Evolutionary conservation across 805 yeast species (phyloP).

Genomic region (Pichia phayaonensis): DNA sequence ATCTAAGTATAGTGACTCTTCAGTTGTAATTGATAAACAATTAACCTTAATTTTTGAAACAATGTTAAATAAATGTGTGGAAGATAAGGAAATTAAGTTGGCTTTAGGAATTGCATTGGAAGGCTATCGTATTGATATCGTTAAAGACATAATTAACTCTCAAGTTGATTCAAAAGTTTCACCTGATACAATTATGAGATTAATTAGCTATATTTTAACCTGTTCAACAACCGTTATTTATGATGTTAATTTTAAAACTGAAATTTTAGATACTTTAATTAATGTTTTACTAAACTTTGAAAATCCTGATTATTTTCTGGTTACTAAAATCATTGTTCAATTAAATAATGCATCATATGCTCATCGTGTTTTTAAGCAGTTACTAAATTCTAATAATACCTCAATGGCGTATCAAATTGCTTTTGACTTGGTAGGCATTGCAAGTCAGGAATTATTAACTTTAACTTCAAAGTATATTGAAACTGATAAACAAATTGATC

Average conservation of each 20-base stretch:
- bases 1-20: slow-evolving; percentile 29
- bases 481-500: slow-evolving; percentile 22
- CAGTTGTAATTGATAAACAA: slow-evolving; percentile 45
- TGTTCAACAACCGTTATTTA: slow-evolving; percentile 56
- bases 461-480: slow-evolving; percentile 38
- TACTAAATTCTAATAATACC: slow-evolving; percentile 38
- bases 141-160: slow-evolving; percentile 43
- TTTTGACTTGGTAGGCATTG: slow-evolving; percentile 86
- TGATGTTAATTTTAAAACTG: slow-evolving; percentile 57
- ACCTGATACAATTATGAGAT: slow-evolving; percentile 46
- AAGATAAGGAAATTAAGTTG: slow-evolving; percentile 61
- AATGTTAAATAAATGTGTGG: slow-evolving; percentile 78
- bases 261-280: slow-evolving; percentile 57
- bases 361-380: slow-evolving; percentile 53
- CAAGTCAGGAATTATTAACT: slow-evolving; percentile 80
- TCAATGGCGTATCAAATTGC: slow-evolving; percentile 86
- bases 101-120: slow-evolving; percentile 91
- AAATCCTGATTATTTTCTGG: slow-evolving; percentile 72
- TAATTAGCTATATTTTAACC: slow-evolving; percentile 68
- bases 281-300: slow-evolving; percentile 47
- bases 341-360: slow-evolving; percentile 73
- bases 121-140: slow-evolving; percentile 76
- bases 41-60: slow-evolving; percentile 68
- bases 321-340: slow-evolving; percentile 82
- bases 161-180: slow-evolving; percentile 29